A percentile compares a stretch with the other conserved stretches of the same genome.
Evolutionary conservation across 73 alveolate genomes (phyloP).

Genomic region (Stentor coeruleus): DNA sequence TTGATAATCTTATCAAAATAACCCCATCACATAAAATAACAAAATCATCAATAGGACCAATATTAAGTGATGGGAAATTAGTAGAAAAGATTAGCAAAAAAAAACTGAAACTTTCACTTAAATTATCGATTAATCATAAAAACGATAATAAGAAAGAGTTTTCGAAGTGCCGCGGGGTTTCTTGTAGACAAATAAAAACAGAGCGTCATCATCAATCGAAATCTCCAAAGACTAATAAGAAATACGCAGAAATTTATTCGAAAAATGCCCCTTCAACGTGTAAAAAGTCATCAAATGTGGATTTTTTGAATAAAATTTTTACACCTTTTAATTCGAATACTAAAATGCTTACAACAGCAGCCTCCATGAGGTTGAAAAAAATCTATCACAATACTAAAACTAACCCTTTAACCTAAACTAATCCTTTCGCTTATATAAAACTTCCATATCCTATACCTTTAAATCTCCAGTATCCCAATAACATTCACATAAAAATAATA

Average conservation of each 20-base stretch:
- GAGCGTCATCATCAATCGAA: neutral
- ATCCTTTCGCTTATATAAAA: too few species aligned
- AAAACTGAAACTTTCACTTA: neutral
- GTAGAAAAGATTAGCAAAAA: neutral
- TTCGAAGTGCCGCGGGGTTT: neutral
- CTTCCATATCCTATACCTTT: too few species aligned
- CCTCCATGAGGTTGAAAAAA: neutral
- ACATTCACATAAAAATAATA: too few species aligned
- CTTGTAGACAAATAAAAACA: neutral
- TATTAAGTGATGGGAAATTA: neutral
- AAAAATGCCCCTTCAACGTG: neutral
- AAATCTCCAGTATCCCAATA: too few species aligned
- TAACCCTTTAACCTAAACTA: too few species aligned
- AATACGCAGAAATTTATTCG: neutral
- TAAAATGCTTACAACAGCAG: neutral
- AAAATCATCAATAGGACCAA: neutral
- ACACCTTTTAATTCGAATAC: neutral
- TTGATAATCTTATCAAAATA: neutral
- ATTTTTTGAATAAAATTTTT: too few species aligned
- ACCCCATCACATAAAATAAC: neutral
- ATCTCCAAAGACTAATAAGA: neutral
- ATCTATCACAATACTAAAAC: neutral
- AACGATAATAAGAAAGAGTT: neutral
- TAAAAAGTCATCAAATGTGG: neutral
- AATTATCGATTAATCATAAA: too few species aligned